phyloP scores from a whole-genome alignment of 192 early-diverging fungal species.

The Kickxella alabastrina region DNA sequence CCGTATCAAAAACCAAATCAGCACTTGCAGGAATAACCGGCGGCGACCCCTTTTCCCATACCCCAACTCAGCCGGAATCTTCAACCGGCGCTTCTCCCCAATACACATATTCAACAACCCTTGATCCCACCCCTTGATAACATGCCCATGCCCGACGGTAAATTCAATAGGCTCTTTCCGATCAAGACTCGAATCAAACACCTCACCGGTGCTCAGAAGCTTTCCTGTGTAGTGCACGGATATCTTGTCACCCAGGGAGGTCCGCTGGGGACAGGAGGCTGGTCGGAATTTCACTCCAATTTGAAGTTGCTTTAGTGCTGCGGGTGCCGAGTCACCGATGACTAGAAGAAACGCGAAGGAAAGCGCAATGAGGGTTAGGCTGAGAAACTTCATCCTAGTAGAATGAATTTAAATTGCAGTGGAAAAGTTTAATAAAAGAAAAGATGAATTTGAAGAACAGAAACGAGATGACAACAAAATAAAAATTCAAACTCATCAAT shows the following conservation, averaged over 20 bases:
- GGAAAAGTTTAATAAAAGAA: not conserved
- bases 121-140: slow-evolving; percentile 83
- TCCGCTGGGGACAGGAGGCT: slow-evolving; percentile 11
- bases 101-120: slow-evolving; percentile 87
- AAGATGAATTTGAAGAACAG: too few species aligned
- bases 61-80: slow-evolving; percentile 73
- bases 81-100: slow-evolving; percentile 76
- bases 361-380: not conserved
- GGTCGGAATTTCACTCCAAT: slow-evolving; percentile 34
- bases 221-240: slow-evolving; percentile 60
- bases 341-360: not conserved
- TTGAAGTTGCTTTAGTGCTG: slow-evolving; percentile 30
- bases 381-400: not conserved
- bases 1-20: slow-evolving; percentile 77
- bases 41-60: slow-evolving; percentile 73
- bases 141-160: slow-evolving; percentile 84
- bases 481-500: too few species aligned
- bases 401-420: not conserved
- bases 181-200: slow-evolving; percentile 85
- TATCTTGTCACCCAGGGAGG: slow-evolving; percentile 56
- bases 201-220: slow-evolving; percentile 61
- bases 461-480: too few species aligned
- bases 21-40: slow-evolving; percentile 73
- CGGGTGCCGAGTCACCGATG: slow-evolving; percentile 1
- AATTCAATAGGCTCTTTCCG: slow-evolving; percentile 76